Conservation (phyloP, 2,329 filamentous ascomycete species). For the Hymenoscyphus fraxineus region DNA sequence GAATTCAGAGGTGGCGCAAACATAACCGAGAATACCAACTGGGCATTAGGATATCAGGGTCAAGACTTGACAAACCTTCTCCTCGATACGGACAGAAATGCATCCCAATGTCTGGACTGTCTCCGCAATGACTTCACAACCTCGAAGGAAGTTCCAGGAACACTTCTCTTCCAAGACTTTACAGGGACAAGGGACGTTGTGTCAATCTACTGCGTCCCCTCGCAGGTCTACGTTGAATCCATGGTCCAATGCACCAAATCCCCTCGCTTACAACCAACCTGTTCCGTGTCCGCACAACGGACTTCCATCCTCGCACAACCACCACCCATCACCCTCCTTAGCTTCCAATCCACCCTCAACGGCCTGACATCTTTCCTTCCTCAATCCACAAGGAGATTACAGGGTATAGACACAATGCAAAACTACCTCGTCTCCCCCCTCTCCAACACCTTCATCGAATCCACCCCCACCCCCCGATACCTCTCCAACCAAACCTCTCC, state of each 20-base stretch:
- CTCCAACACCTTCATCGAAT: conserved; percentile 21
- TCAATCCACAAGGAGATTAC: conserved; percentile 10
- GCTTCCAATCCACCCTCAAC: conserved; percentile 14
- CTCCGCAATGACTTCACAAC: conserved; percentile 12
- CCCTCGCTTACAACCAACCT: conserved; percentile 10
- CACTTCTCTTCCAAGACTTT: conserved; percentile 26
- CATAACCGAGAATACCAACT: conserved; percentile 18
- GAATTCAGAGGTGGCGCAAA: conserved; percentile 20
- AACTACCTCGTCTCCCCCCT: conserved; percentile 23
- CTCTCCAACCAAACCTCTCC: background rate
- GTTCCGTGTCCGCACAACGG: conserved; percentile 20
- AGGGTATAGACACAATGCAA: conserved; percentile 20
- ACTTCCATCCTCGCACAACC: conserved; percentile 17
- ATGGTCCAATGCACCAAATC: conserved; percentile 16
- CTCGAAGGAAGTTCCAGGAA: conserved; percentile 15
- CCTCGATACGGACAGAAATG: conserved; percentile 4
- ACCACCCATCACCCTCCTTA: conserved; percentile 18
- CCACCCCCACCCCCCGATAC: conserved; percentile 10
- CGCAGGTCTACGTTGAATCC: conserved; percentile 26
- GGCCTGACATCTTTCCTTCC: conserved; percentile 19
- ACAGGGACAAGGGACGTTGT: conserved; percentile 22
- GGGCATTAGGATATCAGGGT: conserved; percentile 24
- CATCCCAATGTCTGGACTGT: conserved; percentile 20
- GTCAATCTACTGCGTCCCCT: conserved; percentile 23
- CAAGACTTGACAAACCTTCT: conserved; percentile 18